These are phyloP conservation scores for Geotrichum klebahnii DNA, from an alignment of 1,139 yeast species.

Conservation along the genomic window DNA sequence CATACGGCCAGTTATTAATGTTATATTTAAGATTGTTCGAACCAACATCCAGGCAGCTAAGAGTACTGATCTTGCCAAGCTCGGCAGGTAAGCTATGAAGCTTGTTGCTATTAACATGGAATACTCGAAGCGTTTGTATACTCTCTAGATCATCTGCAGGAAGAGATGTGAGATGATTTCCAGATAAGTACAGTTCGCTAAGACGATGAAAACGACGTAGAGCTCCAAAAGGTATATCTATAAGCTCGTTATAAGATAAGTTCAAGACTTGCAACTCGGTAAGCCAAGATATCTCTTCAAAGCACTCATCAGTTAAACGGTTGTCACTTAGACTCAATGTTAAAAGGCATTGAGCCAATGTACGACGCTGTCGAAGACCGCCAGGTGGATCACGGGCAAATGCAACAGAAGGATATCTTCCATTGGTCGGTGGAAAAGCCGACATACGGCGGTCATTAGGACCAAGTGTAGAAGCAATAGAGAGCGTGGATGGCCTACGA, in stretches of 20 bases:
- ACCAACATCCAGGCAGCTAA: conserved; percentile 82
- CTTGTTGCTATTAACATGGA: conserved; percentile 78
- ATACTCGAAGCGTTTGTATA: conserved; percentile 53
- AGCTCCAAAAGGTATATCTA: conserved; percentile 76
- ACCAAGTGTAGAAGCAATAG: conserved; percentile 28
- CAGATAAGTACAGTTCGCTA: conserved; percentile 72
- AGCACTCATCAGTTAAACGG: conserved; percentile 71
- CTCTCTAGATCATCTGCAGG: conserved; percentile 82
- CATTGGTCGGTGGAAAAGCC: conserved; percentile 9
- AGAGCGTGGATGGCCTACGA: conserved; percentile 28
- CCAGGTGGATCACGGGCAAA: conserved; percentile 21
- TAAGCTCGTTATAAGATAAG: conserved; percentile 74
- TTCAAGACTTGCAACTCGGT: conserved; percentile 61
- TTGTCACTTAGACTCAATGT: conserved; percentile 75
- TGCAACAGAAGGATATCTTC: conserved; percentile 4
- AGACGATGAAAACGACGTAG: conserved; percentile 55
- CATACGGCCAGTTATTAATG: conserved; percentile 90
- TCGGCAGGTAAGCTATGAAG: conserved; percentile 88
- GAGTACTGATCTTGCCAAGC: conserved; percentile 59
- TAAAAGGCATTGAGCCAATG: conserved; percentile 44
- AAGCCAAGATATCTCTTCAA: conserved; percentile 62
- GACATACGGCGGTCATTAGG: conserved; percentile 18
- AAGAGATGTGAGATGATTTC: conserved; percentile 71
- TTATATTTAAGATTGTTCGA: conserved; percentile 87
- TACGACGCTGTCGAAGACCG: conserved; percentile 18